phyloP scores from a whole-genome alignment of 2,329 filamentous ascomycete genomes.

The Dactylellina sp. region DNA sequence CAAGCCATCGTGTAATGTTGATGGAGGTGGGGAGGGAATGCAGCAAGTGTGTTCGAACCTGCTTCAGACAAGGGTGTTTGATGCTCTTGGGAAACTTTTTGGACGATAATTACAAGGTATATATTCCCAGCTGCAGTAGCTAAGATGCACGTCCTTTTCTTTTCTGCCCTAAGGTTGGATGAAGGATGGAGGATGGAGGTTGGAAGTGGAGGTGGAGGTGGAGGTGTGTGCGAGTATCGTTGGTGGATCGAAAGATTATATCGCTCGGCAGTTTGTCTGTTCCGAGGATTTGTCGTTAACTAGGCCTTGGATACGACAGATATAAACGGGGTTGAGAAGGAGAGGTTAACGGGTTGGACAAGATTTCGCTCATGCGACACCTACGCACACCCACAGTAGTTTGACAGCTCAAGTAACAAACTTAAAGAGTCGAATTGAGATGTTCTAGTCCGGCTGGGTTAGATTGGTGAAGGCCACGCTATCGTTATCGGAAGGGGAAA shows the following conservation, averaged over 20 bases:
- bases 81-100: background rate
- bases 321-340: conserved; percentile 11
- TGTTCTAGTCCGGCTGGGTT: too few species aligned
- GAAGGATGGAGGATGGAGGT: too few species aligned
- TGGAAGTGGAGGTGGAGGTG: background rate
- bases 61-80: conserved; percentile 28
- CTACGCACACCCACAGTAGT: background rate
- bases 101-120: conserved; percentile 9
- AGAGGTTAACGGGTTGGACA: conserved; percentile 14
- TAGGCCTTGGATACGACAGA: background rate
- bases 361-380: conserved; percentile 32
- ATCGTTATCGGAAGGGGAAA: conserved; percentile 31
- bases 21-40: conserved; percentile 40
- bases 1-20: conserved; percentile 22
- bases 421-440: too few species aligned
- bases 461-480: too few species aligned
- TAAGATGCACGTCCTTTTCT: conserved; percentile 32
- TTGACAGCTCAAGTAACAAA: too few species aligned
- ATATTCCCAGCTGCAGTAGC: conserved; percentile 22
- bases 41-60: conserved; percentile 31
- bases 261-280: conserved; percentile 37
- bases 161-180: background rate
- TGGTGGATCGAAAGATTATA: conserved; percentile 35
- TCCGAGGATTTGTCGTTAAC: conserved; percentile 25
- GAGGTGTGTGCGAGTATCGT: conserved; percentile 4